Evolutionary conservation across 805 yeast species (phyloP).

Genomic region (Candida alai): DNA sequence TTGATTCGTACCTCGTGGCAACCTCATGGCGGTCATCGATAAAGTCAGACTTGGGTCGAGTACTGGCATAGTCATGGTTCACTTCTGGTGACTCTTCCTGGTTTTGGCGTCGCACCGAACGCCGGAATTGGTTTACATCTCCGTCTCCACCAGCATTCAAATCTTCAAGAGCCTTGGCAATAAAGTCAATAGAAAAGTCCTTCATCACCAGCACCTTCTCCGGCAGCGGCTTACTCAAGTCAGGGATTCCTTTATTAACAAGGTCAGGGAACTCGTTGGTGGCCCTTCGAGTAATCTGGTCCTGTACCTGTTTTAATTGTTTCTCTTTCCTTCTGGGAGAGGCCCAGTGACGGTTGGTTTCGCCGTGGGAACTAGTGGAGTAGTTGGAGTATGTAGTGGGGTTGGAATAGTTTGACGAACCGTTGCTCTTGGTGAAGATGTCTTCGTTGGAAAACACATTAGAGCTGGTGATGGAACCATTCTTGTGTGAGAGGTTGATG

Average conservation of each 20-base stretch:
- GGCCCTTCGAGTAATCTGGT: constrained; percentile 31
- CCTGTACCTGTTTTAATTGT: constrained; percentile 33
- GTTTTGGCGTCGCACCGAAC: constrained; percentile 29
- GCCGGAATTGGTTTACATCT: constrained; percentile 36
- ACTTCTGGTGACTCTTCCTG: constrained; percentile 10
- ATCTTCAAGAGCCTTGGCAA: constrained; percentile 44
- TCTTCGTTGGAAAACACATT: constrained; percentile 2
- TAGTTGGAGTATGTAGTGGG: constrained; percentile 13
- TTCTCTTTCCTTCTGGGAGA: constrained; percentile 37
- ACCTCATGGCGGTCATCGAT: constrained; percentile 34
- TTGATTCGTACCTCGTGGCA: constrained; percentile 35
- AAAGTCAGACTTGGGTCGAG: constrained; percentile 23
- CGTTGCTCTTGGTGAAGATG: constrained; percentile 13
- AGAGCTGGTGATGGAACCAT: constrained; percentile 4
- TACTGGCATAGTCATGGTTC: constrained; percentile 13
- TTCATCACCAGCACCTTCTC: constrained; percentile 33
- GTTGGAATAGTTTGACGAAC: constrained; percentile 11
- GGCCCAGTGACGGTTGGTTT: constrained; percentile 36
- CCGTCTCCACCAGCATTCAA: constrained; percentile 44
- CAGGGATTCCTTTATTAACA: constrained; percentile 8
- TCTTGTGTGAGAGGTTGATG: constrained; percentile 1
- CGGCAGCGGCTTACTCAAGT: constrained; percentile 4
- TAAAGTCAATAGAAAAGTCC: constrained; percentile 43
- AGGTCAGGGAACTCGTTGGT: constrained; percentile 25
- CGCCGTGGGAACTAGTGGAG: constrained; percentile 13